Evolutionary conservation across 129 eudicot species (phyloP).

Genomic region (Silybum marianum): DNA sequence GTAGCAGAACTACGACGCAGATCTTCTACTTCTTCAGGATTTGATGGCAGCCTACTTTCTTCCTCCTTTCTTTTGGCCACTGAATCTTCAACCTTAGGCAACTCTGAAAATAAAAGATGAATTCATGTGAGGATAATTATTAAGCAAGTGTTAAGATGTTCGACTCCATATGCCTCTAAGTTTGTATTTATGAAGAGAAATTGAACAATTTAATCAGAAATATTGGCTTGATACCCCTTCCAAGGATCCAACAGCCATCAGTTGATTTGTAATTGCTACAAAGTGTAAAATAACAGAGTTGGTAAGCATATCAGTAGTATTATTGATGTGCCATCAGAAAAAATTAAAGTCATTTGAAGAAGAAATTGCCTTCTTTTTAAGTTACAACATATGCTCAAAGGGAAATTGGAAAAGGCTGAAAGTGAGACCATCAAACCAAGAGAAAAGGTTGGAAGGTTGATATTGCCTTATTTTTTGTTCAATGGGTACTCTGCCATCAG

Average conservation of each 20-base stretch:
- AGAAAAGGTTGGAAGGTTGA: not conserved
- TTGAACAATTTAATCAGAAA: not conserved
- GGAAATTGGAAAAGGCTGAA: no score
- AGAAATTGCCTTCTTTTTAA: not conserved
- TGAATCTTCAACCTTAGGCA: slow-evolving; percentile 51
- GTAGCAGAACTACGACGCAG: slow-evolving; percentile 68
- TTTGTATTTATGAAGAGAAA: not conserved
- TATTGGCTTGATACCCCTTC: not conserved
- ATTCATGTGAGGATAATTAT: not conserved
- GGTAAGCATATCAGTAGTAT: not conserved
- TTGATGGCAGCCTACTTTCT: slow-evolving; percentile 69
- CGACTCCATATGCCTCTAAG: not conserved
- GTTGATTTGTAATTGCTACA: not conserved
- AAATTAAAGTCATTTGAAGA: not conserved
- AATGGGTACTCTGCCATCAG: not conserved
- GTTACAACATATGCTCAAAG: not conserved
- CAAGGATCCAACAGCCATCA: not conserved
- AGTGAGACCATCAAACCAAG: no score
- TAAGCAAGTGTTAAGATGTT: not conserved
- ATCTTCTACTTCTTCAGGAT: slow-evolving; percentile 95
- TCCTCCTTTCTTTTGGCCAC: slow-evolving; percentile 41
- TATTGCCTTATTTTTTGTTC: not conserved
- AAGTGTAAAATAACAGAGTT: not conserved
- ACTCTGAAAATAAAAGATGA: slow-evolving; percentile 45
- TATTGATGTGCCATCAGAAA: not conserved